Evolutionary conservation across 352 stramenopile genomes (phyloP), one percentile per base, ranked within the genome.

Genomic region (Plasmopara viticola): DNA sequence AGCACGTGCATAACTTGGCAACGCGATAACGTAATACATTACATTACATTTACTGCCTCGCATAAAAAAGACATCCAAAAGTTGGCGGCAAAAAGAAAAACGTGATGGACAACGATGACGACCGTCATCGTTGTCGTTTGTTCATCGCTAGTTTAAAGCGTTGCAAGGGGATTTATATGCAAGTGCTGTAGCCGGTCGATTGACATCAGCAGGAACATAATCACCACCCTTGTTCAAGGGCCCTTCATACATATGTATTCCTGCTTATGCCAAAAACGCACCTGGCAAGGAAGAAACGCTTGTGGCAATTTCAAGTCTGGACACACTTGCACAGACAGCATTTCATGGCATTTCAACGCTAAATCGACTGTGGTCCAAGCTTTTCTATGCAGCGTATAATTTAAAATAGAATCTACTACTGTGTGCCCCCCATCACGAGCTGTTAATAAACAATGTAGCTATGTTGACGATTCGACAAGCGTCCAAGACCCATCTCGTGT

Each of bases 361-460:
- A 13, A 99, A 99, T 68, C 94, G 94, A 4, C 88, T 99, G 70
- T 97, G 99, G 80, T 97, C 83, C 8, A 93, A 93, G 55, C 91
- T 99, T 8, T 99, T 98, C 71, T 75, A 98, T 18, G 86, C 79
- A 0, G 97, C 96, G 0, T 99, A 97, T 70, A 78, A 95, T 48
- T 92, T 84, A 48, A 91, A 97, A 43, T 93, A 99, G 66, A 99
- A 99, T 68, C 63, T 98, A 56, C 74, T 99, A 20, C 94, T 99
- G 31, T 95, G 86, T 46, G 86, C n/a, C n/a, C 86, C 8, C 86
- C 86, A 1, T 95, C 85, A 0, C 95, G 95, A 49, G 95, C 96
- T 6, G 97, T 97, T 3, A 98, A 99, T 91, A n/a, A n/a, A n/a
- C n/a, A n/a, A n/a, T n/a, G n/a, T n/a, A n/a, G n/a, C n/a, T n/a